Evolutionary conservation across 1,284 basidiomycete genomes (phyloP), one percentile per base, ranked within the genome.

Genomic region (Somion occarium): DNA sequence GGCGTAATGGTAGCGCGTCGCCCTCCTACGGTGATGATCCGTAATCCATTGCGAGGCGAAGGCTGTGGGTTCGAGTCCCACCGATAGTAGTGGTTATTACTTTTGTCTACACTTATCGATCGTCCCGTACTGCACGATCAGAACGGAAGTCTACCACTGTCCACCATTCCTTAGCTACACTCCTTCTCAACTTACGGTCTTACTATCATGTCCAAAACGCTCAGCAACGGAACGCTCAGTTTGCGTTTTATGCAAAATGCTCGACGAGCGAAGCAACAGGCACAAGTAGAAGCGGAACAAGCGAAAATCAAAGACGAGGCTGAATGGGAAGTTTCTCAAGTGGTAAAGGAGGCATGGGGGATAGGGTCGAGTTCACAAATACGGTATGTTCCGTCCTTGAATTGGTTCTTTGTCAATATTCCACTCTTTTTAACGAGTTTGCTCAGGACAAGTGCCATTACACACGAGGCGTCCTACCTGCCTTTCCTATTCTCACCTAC

Each of bases 231-330:
- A 22, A 88, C 85, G 0, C 72, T 89, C 13, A 78, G 78, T 59
- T 73, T 89, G 38, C 77, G 79, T 3, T 89, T 89, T 63, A 89
- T 89, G 87, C 85, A 87, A 67, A 87, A 85, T 71, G 82, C 83
- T 0, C 75, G 78, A 2, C 73, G 78, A 4, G 71, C 75, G 13
- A 79, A 84, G 54, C 71, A 80, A 27, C 63, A 78, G 23, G 70
- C 76, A 5, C 72, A 73, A 52, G 72, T 76, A 3, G 73, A 80
- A 54, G 65, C 75, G 1, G 76, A 81, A 44, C 73, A 76, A 51
- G 79, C 81, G 1, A 73, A 74, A 58, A 71, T 83, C n/a, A 74
- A 77, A 59, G 85, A 87, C 57, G 83, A 87, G 44, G 81, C 77
- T 0, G 73, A 82, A 59, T 89, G 86, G 87, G 79, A 85, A 59